Percentiles rank a stretch among this genome's conserved stretches.
Evolutionary conservation across 192 early-diverging fungal species (phyloP).

Genomic region (Coemansia sp.): DNA sequence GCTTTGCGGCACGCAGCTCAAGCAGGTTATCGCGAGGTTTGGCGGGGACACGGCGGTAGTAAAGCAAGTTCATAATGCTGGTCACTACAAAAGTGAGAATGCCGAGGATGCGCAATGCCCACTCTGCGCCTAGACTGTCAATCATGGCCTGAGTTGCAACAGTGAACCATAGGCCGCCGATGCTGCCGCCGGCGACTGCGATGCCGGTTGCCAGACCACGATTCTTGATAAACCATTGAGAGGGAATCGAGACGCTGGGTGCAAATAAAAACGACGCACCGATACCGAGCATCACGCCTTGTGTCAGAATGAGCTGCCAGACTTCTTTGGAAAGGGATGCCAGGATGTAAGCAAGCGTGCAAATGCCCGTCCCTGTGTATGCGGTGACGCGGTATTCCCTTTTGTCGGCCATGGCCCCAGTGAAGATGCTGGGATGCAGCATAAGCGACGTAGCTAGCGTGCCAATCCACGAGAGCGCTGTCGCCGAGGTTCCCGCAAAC

Average conservation of each 20-base stretch:
- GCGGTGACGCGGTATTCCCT: slow-evolving; percentile 34
- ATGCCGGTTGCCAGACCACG: slow-evolving; percentile 64
- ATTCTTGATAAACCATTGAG: slow-evolving; percentile 64
- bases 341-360: slow-evolving; percentile 34
- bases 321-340: slow-evolving; percentile 49
- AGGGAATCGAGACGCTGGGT: slow-evolving; percentile 60
- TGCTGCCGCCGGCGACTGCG: slow-evolving; percentile 64
- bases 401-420: slow-evolving; percentile 43
- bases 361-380: slow-evolving; percentile 39
- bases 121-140: slow-evolving; percentile 60
- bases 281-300: slow-evolving; percentile 66
- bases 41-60: slow-evolving; percentile 45
- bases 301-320: slow-evolving; percentile 74
- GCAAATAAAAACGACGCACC: slow-evolving; percentile 61
- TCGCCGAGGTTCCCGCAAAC: slow-evolving; percentile 30
- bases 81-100: slow-evolving; percentile 54
- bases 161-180: slow-evolving; percentile 64
- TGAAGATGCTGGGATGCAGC: slow-evolving; percentile 25
- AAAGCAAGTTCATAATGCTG: slow-evolving; percentile 30
- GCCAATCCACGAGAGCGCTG: slow-evolving; percentile 46
- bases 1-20: slow-evolving; percentile 25
- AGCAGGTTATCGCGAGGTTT: slow-evolving; percentile 54
- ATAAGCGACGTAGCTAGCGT: slow-evolving; percentile 35
- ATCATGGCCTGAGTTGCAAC: slow-evolving; percentile 65
- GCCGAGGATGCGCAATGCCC: slow-evolving; percentile 73